Percentiles rank a stretch among this genome's conserved stretches.
phyloP scores from a whole-genome alignment of 2,329 filamentous ascomycete species.

The Metarhizium humberi region DNA sequence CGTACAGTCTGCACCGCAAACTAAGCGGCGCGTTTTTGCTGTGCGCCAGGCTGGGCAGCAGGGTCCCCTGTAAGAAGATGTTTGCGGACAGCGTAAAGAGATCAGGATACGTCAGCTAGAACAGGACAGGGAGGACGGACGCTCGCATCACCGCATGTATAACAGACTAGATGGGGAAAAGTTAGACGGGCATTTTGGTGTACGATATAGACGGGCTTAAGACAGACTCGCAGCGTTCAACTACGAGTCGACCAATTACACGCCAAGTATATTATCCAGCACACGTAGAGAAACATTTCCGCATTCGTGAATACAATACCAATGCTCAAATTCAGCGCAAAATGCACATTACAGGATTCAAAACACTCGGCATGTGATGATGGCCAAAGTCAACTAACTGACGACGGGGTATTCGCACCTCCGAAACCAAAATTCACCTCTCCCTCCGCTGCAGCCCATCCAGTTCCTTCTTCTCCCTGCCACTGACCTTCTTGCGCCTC shows the following conservation, averaged over 20 bases:
- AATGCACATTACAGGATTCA: too few species aligned
- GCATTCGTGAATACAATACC: too few species aligned
- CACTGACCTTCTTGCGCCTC: constrained; percentile 78
- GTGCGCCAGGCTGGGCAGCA: constrained; percentile 77
- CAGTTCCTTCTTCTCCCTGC: constrained; percentile 76
- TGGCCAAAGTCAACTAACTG: too few species aligned
- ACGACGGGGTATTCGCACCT: too few species aligned
- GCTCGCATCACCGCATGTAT: background rate
- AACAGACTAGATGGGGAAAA: background rate
- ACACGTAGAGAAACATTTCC: too few species aligned
- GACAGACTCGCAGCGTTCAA: too few species aligned
- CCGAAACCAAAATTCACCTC: background rate
- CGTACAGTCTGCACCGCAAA: constrained; percentile 91
- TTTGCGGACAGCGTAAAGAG: constrained; percentile 51
- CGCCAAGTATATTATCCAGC: too few species aligned
- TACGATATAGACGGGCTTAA: too few species aligned
- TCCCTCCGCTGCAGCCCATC: constrained; percentile 23
- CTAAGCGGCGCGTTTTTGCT: constrained; percentile 89
- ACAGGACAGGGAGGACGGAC: background rate
- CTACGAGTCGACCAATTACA: too few species aligned
- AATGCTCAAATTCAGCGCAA: too few species aligned
- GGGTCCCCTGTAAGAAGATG: constrained; percentile 70
- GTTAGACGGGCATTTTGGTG: too few species aligned
- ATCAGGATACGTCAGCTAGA: constrained; percentile 20
- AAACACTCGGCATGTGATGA: too few species aligned